These are phyloP conservation scores for Discostella pseudostelligera DNA, from an alignment of 108 stramenopile species.

Conservation along the genomic window DNA sequence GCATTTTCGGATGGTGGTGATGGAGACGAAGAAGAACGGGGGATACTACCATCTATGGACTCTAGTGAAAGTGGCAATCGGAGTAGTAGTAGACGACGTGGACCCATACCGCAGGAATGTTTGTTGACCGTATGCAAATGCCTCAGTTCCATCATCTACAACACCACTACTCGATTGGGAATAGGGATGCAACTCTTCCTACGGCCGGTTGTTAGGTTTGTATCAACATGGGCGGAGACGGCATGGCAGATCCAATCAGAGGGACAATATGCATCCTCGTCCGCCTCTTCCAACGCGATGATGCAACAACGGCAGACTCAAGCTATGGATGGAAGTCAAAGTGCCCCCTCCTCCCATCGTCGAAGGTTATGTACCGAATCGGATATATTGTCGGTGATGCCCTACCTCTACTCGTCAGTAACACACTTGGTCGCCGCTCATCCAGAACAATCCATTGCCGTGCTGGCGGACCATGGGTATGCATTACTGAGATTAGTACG, in stretches of 20 bases:
- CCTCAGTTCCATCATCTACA: constrained; percentile 36
- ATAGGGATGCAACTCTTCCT: constrained; percentile 59
- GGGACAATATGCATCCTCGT: constrained; percentile 29
- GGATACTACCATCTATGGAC: constrained; percentile 1
- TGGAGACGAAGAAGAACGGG: constrained; percentile 9
- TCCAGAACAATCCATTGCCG: constrained; percentile 44
- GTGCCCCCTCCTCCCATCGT: neutral
- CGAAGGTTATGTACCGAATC: constrained; percentile 19
- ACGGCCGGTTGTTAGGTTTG: constrained; percentile 46
- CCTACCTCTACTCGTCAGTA: constrained; percentile 46
- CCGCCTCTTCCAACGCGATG: constrained; percentile 32
- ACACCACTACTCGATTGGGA: constrained; percentile 45
- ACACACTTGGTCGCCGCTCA: constrained; percentile 42
- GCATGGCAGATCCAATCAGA: constrained; percentile 25
- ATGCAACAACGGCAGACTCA: constrained; percentile 2
- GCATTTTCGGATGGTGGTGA: constrained; percentile 12
- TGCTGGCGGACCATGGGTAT: constrained; percentile 35
- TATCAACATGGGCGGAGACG: constrained; percentile 53
- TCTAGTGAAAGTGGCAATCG: neutral
- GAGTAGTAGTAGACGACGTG: neutral
- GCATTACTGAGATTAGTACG: constrained; percentile 53
- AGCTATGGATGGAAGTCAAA: constrained; percentile 7
- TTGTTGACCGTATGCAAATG: constrained; percentile 24
- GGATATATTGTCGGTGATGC: constrained; percentile 31
- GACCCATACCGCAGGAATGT: constrained; percentile 30